A percentile compares a stretch with the other conserved stretches of the same genome.
phyloP scores from a whole-genome alignment of 331 rosid species.

The Prunus yedoensis region DNA sequence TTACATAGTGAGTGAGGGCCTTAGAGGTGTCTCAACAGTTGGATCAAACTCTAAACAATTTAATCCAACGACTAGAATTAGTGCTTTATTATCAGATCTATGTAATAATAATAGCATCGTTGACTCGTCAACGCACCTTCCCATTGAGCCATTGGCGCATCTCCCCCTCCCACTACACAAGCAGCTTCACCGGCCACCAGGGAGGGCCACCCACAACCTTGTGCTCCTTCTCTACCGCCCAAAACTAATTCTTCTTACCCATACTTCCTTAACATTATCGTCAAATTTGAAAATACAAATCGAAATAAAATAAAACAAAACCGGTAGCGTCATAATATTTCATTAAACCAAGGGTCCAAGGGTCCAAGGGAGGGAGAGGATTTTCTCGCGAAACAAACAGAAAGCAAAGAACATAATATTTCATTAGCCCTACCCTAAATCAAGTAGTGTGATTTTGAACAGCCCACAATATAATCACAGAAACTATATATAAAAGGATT shows the following conservation, averaged over 20 bases:
- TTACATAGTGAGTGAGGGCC: too few relatives aligned
- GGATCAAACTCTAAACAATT: too few relatives aligned
- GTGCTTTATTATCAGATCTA: too few relatives aligned
- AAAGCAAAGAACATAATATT: too few relatives aligned
- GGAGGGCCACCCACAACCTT: neutral
- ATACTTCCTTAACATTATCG: neutral
- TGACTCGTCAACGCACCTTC: neutral
- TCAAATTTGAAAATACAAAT: neutral
- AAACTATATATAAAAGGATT: neutral
- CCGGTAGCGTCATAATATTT: neutral
- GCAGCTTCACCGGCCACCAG: neutral
- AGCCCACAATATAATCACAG: neutral
- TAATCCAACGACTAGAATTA: too few relatives aligned
- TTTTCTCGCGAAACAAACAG: conserved; percentile 7
- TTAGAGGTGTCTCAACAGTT: too few relatives aligned
- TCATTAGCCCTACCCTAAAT: too few relatives aligned
- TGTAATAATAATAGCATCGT: neutral
- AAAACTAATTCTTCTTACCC: neutral
- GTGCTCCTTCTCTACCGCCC: neutral
- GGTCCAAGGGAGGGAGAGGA: neutral
- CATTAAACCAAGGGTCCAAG: neutral
- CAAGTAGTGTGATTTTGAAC: neutral
- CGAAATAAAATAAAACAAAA: neutral
- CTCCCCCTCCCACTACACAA: neutral
- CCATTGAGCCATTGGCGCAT: neutral